A percentile compares a stretch with the other conserved stretches of the same genome.
phyloP scores from a whole-genome alignment of 2,329 filamentous ascomycete genomes.

The Fusarium anguioides region DNA sequence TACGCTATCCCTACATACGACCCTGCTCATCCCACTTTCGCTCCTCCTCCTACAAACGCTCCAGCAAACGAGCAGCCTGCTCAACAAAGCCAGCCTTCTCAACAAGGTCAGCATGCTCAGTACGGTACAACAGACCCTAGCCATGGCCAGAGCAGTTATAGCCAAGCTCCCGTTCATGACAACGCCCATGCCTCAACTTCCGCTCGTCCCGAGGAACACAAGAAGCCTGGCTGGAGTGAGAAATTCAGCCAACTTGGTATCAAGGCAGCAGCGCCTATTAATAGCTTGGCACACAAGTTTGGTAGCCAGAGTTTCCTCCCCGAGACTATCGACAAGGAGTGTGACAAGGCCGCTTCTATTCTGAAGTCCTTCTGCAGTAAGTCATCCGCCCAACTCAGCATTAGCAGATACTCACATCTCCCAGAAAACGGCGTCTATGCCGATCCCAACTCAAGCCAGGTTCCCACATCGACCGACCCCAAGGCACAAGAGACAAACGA shows the following conservation, averaged over 20 bases:
- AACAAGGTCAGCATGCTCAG: too few species aligned
- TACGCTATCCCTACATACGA: slow-evolving; percentile 49
- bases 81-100: background rate
- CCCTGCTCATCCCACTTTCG: slow-evolving; percentile 48
- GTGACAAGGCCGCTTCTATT: slow-evolving; percentile 89
- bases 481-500: slow-evolving; percentile 45
- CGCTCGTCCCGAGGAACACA: slow-evolving; percentile 30
- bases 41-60: slow-evolving; percentile 35
- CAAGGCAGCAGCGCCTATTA: slow-evolving; percentile 77
- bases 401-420: slow-evolving; percentile 6
- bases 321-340: slow-evolving; percentile 86
- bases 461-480: slow-evolving; percentile 49
- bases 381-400: slow-evolving; percentile 41
- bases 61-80: slow-evolving; percentile 22
- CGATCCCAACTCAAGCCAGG: slow-evolving; percentile 46
- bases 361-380: slow-evolving; percentile 86
- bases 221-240: slow-evolving; percentile 47
- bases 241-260: slow-evolving; percentile 49
- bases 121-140: slow-evolving; percentile 1
- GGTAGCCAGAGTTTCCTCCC: slow-evolving; percentile 90
- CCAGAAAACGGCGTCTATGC: slow-evolving; percentile 65
- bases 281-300: slow-evolving; percentile 82
- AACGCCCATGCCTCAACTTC: slow-evolving; percentile 7
- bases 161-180: background rate
- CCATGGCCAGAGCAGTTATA: background rate